Evolutionary conservation across 1,284 basidiomycete species (phyloP).

Genomic region (Ustilago bromivora): DNA sequence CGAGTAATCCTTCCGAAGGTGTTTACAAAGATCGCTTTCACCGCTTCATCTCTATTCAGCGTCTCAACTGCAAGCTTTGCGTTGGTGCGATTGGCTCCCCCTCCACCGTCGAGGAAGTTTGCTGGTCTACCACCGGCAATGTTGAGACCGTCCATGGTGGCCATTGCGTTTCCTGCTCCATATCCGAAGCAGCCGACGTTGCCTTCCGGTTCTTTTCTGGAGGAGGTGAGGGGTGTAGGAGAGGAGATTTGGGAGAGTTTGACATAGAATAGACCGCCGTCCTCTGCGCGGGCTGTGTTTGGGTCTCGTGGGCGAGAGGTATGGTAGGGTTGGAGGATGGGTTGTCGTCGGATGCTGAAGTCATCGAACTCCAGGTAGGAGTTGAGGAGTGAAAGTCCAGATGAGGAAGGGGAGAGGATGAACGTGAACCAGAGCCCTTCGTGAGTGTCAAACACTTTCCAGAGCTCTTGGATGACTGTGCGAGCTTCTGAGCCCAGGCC

Average conservation of each 20-base stretch:
- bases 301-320: conserved; percentile 31
- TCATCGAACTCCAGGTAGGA: conserved; percentile 57
- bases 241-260: conserved; percentile 43
- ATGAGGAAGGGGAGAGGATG: conserved; percentile 14
- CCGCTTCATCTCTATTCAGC: conserved; percentile 51
- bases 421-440: conserved; percentile 60
- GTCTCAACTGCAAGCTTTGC: conserved; percentile 57
- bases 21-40: conserved; percentile 61
- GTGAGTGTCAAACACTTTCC: conserved; percentile 41
- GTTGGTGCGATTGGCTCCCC: conserved; percentile 53
- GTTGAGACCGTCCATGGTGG: conserved; percentile 58
- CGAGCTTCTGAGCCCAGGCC: conserved; percentile 17
- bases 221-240: conserved; percentile 12
- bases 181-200: conserved; percentile 62
- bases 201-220: conserved; percentile 24
- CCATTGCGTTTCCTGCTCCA: conserved; percentile 62
- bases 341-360: conserved; percentile 50
- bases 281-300: conserved; percentile 48
- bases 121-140: conserved; percentile 52
- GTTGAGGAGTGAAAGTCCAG: conserved; percentile 4
- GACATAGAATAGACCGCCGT: conserved; percentile 57
- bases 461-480: conserved; percentile 23
- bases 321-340: conserved; percentile 38
- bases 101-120: conserved; percentile 62
- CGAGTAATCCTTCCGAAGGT: conserved; percentile 58